phyloP scores from a whole-genome alignment of 2,329 filamentous ascomycete species.

The Byssochlamys sp. region DNA sequence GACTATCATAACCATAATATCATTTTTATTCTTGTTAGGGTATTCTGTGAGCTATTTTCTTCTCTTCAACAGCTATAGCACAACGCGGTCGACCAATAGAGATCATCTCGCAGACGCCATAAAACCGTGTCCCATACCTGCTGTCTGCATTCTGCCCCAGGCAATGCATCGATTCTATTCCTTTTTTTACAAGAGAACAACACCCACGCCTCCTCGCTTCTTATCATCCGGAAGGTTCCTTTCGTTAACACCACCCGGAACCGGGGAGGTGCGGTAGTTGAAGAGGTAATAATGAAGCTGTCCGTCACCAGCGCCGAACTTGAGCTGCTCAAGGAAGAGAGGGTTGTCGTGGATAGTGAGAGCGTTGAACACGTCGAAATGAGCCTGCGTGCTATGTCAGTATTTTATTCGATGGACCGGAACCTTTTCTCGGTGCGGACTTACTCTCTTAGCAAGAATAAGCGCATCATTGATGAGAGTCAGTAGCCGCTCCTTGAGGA shows the following conservation, averaged over 20 bases:
- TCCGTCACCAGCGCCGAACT: conserved; percentile 88
- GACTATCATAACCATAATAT: neutral
- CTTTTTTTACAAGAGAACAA: conserved; percentile 61
- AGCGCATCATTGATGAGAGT: conserved; percentile 72
- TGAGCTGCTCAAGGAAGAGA: conserved; percentile 84
- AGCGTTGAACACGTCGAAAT: conserved; percentile 95
- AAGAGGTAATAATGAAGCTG: conserved; percentile 95
- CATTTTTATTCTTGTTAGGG: neutral
- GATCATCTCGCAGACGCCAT: neutral
- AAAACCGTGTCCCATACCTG: neutral
- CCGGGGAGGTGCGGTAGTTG: conserved; percentile 84
- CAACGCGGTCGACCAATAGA: neutral
- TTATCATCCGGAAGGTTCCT: conserved; percentile 68
- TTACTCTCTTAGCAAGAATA: conserved; percentile 70
- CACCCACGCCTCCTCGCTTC: conserved; percentile 73
- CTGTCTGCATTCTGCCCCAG: neutral
- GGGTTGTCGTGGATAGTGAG: conserved; percentile 88
- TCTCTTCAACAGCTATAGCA: neutral
- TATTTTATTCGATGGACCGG: neutral
- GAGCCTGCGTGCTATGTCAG: conserved; percentile 37
- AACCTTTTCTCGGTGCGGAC: neutral
- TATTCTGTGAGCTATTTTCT: neutral
- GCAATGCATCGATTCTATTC: neutral
- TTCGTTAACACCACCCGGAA: conserved; percentile 73
- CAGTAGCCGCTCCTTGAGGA: conserved; percentile 71